phyloP scores from a whole-genome alignment of 2,329 filamentous ascomycete genomes.

The Orbilia oligospora region DNA sequence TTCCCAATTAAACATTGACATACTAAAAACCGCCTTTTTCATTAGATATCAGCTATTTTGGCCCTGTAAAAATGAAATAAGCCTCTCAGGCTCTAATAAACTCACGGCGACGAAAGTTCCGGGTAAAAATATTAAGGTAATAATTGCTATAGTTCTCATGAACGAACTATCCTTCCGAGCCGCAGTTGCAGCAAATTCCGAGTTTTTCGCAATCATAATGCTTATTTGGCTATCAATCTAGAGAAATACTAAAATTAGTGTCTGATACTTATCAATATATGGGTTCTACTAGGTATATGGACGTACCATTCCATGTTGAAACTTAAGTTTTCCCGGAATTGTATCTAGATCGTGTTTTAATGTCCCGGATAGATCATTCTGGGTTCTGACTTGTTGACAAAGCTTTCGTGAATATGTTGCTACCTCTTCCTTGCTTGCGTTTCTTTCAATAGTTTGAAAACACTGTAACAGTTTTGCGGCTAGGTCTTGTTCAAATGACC shows the following conservation, averaged over 20 bases:
- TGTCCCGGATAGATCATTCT: slow-evolving; percentile 38
- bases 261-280: not conserved
- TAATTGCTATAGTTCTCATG: slow-evolving; percentile 52
- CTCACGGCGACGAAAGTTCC: slow-evolving; percentile 54
- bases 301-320: slow-evolving; percentile 55
- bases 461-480: slow-evolving; percentile 25
- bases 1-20: slow-evolving; percentile 58
- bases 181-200: slow-evolving; percentile 33
- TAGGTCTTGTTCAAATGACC: slow-evolving; percentile 51
- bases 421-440: slow-evolving; percentile 37
- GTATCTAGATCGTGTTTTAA: slow-evolving; percentile 46
- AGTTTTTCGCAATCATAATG: slow-evolving; percentile 53
- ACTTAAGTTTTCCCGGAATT: slow-evolving; percentile 46
- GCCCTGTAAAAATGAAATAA: not conserved
- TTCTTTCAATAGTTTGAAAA: slow-evolving; percentile 42
- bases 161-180: slow-evolving; percentile 52
- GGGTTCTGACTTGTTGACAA: slow-evolving; percentile 32
- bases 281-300: too few relatives aligned
- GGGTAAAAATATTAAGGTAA: slow-evolving; percentile 47
- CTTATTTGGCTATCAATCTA: slow-evolving; percentile 54
- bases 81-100: not conserved
- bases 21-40: slow-evolving; percentile 51
- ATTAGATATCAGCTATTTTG: slow-evolving; percentile 1
- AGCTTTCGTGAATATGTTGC: slow-evolving; percentile 37
- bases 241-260: not conserved